Base-by-base conservation (phyloP, 139 green algal genomes). In the Spirogloea muscicola region DNA sequence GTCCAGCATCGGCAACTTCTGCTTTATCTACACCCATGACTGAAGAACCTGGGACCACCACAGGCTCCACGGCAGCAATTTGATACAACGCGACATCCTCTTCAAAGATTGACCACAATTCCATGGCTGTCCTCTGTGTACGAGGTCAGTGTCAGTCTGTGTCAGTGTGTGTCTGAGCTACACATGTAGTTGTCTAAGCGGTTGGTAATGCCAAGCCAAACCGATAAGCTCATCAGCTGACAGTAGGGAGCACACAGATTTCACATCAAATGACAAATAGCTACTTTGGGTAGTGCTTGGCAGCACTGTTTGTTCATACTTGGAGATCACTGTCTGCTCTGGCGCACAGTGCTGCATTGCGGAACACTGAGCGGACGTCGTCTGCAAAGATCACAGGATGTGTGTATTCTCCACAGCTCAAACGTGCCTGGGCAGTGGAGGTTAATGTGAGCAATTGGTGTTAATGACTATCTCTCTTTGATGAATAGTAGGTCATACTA, bases 351-450 rank as follows among this genome's bases (percentile, higher is more conserved):
- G 58, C 62, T 33, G 33, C 69, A 80, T 77, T 77, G 31, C 49
- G 13, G 25, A 77, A 37, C 33, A 76, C 57, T 39, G 31, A 31
- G 7, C 58, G 57, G 58, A 77, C 58, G 77, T 77, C 68, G 31
- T 77, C 68, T 5, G 58, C 58, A 29, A 77, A 77, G 6, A 77
- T 57, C 13, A 77, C 58, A 59, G 68, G 34, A 76, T 76, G 68
- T 9, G 55, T 76, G 38, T 77, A 77, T 37, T 77, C 58, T 25
- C 57, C 58, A 6, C 57, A 77, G 68, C 58, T 77, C 6, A 76
- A 7, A 4, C 58, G n/a, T 51, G 58, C 68, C 58, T 76, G 58
- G n/a, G n/a, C n/a, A 6, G 49, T 33, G 68, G 59, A 76, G 34
- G 49, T 63, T 3, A 38, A 48, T 6, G 16, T 66, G 7, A n/a